A percentile compares a stretch with the other conserved stretches of the same genome.
Evolutionary conservation across 352 stramenopile species (phyloP).

Genomic region (Globisporangium uncinulatum): DNA sequence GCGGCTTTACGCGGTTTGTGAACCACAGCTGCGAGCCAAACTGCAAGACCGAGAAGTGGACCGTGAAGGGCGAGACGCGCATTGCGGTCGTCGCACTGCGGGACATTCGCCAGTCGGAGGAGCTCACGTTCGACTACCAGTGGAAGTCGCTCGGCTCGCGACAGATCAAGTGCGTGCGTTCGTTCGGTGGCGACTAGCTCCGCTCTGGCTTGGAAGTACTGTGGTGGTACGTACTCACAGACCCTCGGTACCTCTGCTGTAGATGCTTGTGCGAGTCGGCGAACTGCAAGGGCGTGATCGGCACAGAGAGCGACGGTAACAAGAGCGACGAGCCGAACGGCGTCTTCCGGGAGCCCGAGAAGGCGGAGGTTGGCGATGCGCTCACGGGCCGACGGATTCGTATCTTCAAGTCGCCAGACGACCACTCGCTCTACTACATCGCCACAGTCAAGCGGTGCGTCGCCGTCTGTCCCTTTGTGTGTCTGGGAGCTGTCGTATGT

Average conservation of each 20-base stretch:
- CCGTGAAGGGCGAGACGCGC: slow-evolving; percentile 85
- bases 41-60: slow-evolving; percentile 95
- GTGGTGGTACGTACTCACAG: too few relatives aligned
- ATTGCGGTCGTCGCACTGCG: slow-evolving; percentile 92
- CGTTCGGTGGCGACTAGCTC: neutral
- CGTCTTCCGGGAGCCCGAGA: slow-evolving; percentile 62
- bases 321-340: slow-evolving; percentile 37
- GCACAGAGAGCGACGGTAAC: slow-evolving; percentile 32
- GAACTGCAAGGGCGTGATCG: slow-evolving; percentile 79
- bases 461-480: too few relatives aligned
- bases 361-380: slow-evolving; percentile 32
- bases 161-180: slow-evolving; percentile 54
- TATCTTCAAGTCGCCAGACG: slow-evolving; percentile 50
- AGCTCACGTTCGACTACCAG: slow-evolving; percentile 97
- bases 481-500: too few relatives aligned
- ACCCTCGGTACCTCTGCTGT: neutral
- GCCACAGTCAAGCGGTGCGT: slow-evolving; percentile 39
- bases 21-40: slow-evolving; percentile 96
- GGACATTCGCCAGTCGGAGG: slow-evolving; percentile 85
- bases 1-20: slow-evolving; percentile 94
- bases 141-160: slow-evolving; percentile 85
- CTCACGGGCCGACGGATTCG: slow-evolving; percentile 59
- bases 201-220: too few relatives aligned
- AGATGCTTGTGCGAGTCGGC: slow-evolving; percentile 59
- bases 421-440: slow-evolving; percentile 54